phyloP scores from a whole-genome alignment of 345 rosid species.

The Salix brachista region DNA sequence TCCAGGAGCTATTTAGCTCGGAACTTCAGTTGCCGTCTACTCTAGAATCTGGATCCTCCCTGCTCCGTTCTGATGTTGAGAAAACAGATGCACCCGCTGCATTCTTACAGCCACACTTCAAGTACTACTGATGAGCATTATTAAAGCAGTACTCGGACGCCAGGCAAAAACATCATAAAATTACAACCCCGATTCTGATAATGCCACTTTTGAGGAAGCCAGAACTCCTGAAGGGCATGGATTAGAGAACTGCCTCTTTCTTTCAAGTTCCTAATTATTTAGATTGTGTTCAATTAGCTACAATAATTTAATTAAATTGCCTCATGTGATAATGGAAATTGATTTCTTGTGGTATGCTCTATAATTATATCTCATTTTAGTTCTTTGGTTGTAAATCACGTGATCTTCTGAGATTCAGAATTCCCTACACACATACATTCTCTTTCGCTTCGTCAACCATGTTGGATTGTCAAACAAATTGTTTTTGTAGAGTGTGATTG shows the following conservation, averaged over 20 bases:
- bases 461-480: neutral
- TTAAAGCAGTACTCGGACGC: neutral
- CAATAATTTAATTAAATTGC: neutral
- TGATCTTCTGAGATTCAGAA: neutral
- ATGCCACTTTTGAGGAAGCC: neutral
- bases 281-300: neutral
- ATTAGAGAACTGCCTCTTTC: neutral
- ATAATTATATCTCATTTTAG: neutral
- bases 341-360: neutral
- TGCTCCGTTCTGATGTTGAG: neutral
- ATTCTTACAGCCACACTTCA: neutral
- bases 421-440: neutral
- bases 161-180: neutral
- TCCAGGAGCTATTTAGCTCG: neutral
- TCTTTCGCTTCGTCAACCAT: neutral
- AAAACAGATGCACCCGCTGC: neutral
- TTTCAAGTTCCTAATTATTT: neutral
- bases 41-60: slow-evolving; percentile 4
- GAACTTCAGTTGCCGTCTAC: neutral
- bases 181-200: neutral
- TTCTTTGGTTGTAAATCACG: neutral
- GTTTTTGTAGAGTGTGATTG: neutral
- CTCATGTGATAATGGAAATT: neutral
- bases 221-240: neutral
- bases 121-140: neutral